Percentiles rank a stretch among this genome's conserved stretches.
phyloP scores from a whole-genome alignment of 2,329 filamentous ascomycete species.

The Aureobasidium uvarum region DNA sequence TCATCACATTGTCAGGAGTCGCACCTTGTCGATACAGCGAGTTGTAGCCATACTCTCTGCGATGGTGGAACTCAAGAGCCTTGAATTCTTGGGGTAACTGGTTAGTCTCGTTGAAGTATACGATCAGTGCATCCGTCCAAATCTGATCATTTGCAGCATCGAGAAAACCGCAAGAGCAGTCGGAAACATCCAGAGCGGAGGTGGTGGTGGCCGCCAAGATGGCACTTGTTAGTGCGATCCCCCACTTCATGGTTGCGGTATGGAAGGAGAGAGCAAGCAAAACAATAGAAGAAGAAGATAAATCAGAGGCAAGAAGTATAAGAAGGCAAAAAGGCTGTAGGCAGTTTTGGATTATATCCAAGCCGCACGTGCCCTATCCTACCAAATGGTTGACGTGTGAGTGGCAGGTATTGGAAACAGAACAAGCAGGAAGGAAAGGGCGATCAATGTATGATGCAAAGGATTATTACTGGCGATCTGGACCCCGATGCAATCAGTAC shows the following conservation, averaged over 20 bases:
- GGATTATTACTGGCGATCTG: slow-evolving; percentile 6
- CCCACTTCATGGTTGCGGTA: slow-evolving; percentile 22
- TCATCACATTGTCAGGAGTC: slow-evolving; percentile 40
- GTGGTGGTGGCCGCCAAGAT: slow-evolving; percentile 13
- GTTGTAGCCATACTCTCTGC: slow-evolving; percentile 51
- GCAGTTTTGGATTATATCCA: slow-evolving; percentile 12
- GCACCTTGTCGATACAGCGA: slow-evolving; percentile 47
- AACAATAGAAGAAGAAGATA: background rate
- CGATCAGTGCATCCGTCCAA: slow-evolving; percentile 50
- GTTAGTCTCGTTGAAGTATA: slow-evolving; percentile 53
- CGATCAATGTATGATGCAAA: slow-evolving; percentile 19
- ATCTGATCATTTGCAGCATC: slow-evolving; percentile 42
- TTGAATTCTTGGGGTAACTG: slow-evolving; percentile 40
- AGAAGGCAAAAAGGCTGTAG: slow-evolving; percentile 10
- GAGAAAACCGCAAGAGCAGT: slow-evolving; percentile 50
- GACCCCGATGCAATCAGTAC: background rate
- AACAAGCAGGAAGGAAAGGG: background rate
- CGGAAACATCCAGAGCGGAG: slow-evolving; percentile 12
- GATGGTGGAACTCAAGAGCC: slow-evolving; percentile 44
- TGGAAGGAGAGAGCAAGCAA: background rate
- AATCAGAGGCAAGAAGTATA: background rate
- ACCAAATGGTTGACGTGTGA: background rate
- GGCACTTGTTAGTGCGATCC: slow-evolving; percentile 6
- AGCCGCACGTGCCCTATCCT: slow-evolving; percentile 9
- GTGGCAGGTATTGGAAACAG: slow-evolving; percentile 12